A percentile compares a stretch with the other conserved stretches of the same genome.
Conservation (phyloP, 352 stramenopile genomes). For the Phytopythium chamaehyphon region DNA sequence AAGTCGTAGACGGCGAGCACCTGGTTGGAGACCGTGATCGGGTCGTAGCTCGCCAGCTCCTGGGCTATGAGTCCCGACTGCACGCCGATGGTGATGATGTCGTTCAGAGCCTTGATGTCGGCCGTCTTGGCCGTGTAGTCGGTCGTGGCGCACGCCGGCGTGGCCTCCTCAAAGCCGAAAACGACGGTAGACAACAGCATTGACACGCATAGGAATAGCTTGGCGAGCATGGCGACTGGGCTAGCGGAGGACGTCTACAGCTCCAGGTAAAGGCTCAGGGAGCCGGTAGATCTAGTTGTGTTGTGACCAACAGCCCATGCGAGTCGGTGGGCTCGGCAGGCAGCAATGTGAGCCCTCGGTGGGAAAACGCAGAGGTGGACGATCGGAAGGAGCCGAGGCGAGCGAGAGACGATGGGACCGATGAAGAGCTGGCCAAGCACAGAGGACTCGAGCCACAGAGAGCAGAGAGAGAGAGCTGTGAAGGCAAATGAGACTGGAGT, state of each 20-base stretch:
- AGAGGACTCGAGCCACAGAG: neutral
- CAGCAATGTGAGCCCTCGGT: too few species aligned
- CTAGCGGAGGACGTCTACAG: conserved; percentile 14
- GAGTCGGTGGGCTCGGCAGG: too few species aligned
- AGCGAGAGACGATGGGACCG: too few species aligned
- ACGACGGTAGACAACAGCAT: conserved; percentile 9
- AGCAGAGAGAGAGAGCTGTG: neutral
- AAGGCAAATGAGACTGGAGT: neutral
- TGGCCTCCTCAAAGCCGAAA: conserved; percentile 10
- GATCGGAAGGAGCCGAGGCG: too few species aligned
- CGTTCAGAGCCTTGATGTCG: conserved; percentile 48
- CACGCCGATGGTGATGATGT: conserved; percentile 30
- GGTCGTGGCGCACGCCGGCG: conserved; percentile 29
- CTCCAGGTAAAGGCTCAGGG: neutral
- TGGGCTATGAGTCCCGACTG: conserved; percentile 13
- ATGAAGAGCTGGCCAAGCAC: neutral
- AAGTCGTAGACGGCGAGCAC: conserved; percentile 35
- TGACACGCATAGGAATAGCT: neutral
- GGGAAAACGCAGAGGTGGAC: neutral
- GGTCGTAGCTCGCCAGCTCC: conserved; percentile 19
- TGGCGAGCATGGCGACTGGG: neutral
- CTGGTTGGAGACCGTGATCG: conserved; percentile 33
- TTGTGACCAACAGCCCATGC: too few species aligned
- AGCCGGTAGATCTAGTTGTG: too few species aligned
- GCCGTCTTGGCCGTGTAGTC: conserved; percentile 38